These are phyloP conservation scores for Thelonectria discophora DNA, from an alignment of 2,329 filamentous ascomycete species.

Conservation along the genomic window DNA sequence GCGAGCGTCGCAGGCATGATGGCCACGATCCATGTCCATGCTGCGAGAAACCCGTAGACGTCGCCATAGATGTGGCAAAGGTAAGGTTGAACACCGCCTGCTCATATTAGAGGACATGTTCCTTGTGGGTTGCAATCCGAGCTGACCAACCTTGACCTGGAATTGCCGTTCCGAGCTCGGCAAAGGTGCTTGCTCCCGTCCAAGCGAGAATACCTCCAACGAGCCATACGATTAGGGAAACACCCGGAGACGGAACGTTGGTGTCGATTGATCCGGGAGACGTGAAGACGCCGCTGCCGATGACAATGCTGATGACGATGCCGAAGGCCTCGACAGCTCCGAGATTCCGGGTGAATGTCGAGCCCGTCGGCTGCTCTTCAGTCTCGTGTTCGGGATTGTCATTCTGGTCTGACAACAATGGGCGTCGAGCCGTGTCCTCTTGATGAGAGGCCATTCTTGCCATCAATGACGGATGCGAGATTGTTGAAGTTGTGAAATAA, in stretches of 20 bases:
- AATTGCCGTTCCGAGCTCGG: slow-evolving; percentile 70
- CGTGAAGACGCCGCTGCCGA: slow-evolving; percentile 72
- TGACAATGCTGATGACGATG: slow-evolving; percentile 70
- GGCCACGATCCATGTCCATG: slow-evolving; percentile 72
- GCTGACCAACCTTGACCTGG: slow-evolving; percentile 61
- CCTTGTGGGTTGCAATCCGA: not conserved
- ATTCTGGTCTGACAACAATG: slow-evolving; percentile 29
- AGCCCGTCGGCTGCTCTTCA: slow-evolving; percentile 13
- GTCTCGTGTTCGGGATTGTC: slow-evolving; percentile 9
- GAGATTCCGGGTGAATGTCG: slow-evolving; percentile 54
- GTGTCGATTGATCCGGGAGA: slow-evolving; percentile 70
- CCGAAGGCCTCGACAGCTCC: slow-evolving; percentile 62
- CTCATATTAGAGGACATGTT: slow-evolving; percentile 1
- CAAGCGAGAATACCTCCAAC: slow-evolving; percentile 69
- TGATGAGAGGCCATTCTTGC: slow-evolving; percentile 27
- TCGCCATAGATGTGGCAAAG: slow-evolving; percentile 69
- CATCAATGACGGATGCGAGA: not conserved
- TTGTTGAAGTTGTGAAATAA: not conserved
- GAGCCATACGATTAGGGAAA: slow-evolving; percentile 67
- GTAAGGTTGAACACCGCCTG: slow-evolving; percentile 70
- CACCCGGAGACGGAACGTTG: slow-evolving; percentile 69
- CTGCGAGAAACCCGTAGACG: slow-evolving; percentile 67
- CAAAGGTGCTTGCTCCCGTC: slow-evolving; percentile 70
- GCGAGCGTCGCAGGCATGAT: slow-evolving; percentile 72
- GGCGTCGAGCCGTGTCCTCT: slow-evolving; percentile 19